Conservation (phyloP, 2,329 filamentous ascomycete genomes). For the Verticillium longisporum region DNA sequence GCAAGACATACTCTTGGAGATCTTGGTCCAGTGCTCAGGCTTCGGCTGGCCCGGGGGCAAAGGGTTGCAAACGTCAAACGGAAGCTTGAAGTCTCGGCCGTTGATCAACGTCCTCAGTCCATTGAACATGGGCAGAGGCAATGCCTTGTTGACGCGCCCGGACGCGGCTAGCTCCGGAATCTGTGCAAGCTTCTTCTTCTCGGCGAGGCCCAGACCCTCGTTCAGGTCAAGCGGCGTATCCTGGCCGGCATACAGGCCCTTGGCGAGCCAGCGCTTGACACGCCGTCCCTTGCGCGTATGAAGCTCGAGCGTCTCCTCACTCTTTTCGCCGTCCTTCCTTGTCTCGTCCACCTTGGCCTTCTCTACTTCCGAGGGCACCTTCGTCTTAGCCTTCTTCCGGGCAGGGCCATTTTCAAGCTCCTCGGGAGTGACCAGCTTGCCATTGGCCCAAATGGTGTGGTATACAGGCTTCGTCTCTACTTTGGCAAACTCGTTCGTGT, state of each 20-base stretch:
- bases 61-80: slow-evolving; percentile 84
- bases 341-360: slow-evolving; percentile 11
- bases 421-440: slow-evolving; percentile 49
- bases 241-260: slow-evolving; percentile 86
- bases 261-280: slow-evolving; percentile 70
- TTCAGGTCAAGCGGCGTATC: slow-evolving; percentile 41
- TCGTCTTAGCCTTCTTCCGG: slow-evolving; percentile 21
- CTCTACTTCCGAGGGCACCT: neutral
- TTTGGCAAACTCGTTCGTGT: slow-evolving; percentile 55
- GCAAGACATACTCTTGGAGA: slow-evolving; percentile 70
- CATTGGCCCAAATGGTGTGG: slow-evolving; percentile 58
- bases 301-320: slow-evolving; percentile 28
- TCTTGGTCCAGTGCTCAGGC: slow-evolving; percentile 86
- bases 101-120: slow-evolving; percentile 64
- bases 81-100: slow-evolving; percentile 79
- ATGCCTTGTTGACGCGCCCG: slow-evolving; percentile 43
- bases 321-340: slow-evolving; percentile 19
- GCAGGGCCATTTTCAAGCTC: slow-evolving; percentile 29
- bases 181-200: slow-evolving; percentile 44
- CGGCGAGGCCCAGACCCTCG: slow-evolving; percentile 39
- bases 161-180: slow-evolving; percentile 39
- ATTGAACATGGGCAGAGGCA: slow-evolving; percentile 75
- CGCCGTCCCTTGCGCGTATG: slow-evolving; percentile 32
- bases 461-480: slow-evolving; percentile 52
- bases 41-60: slow-evolving; percentile 81